Conservation (phyloP, 2,329 filamentous ascomycete species). For the Fusarium abutilonis region DNA sequence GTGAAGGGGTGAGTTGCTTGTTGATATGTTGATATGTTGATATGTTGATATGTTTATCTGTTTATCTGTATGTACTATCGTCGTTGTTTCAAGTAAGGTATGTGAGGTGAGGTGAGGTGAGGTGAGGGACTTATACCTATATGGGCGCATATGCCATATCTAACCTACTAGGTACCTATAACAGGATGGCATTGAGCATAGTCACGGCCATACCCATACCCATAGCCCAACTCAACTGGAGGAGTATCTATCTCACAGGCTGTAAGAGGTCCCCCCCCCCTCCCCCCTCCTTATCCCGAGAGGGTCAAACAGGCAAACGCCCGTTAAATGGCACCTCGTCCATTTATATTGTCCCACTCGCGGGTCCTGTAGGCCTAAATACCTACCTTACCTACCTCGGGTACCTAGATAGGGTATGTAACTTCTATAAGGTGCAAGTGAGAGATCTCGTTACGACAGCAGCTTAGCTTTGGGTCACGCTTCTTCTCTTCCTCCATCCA, state of each 20-base stretch:
- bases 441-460: constrained; percentile 2
- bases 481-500: not conserved
- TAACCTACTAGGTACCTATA: too few relatives aligned
- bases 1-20: too few relatives aligned
- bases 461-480: constrained; percentile 1
- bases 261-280: not conserved
- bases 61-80: too few relatives aligned
- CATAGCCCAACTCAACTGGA: not conserved
- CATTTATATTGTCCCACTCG: constrained; percentile 26
- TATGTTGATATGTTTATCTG: too few relatives aligned
- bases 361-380: constrained; percentile 1
- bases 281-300: constrained; percentile 1
- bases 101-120: too few relatives aligned
- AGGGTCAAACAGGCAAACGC: not conserved
- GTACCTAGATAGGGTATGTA: not conserved
- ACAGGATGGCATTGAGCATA: not conserved
- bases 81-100: not conserved
- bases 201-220: too few relatives aligned
- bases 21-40: too few relatives aligned
- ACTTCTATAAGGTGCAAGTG: constrained; percentile 1
- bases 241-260: not conserved
- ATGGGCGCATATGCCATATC: constrained; percentile 3
- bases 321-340: constrained; percentile 17
- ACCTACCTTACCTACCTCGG: too few relatives aligned
- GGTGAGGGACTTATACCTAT: constrained; percentile 2